Base-by-base conservation (phyloP, 495 filamentous ascomycete species). In the Penicillium psychrofluorescens region DNA sequence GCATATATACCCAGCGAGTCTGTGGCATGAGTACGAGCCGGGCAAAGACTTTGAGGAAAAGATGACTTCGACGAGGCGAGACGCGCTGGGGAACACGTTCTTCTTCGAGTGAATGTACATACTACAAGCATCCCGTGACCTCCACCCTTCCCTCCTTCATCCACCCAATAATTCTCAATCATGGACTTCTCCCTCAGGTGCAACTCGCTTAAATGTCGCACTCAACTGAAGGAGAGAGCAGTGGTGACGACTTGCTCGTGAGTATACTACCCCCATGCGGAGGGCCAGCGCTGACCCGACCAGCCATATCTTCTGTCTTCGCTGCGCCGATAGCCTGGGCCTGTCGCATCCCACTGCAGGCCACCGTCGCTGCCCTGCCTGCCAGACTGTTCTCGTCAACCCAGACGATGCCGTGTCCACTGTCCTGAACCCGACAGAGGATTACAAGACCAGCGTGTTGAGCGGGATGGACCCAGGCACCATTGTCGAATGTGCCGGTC, bases 11-110 rank as follows among this genome's bases (percentile, higher is more conserved):
- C 92, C 92, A 0, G 92, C 91, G 6, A 95, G 86, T 59, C 74
- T 92, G 11, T 98, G 92, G 92, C 88, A 90, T 46, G 86, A 95
- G 46, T 98, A 95, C 64, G 90, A 96, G 47, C 86, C 89, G 1
- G 83, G 83, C 27, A 84, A 83, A 64, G 85, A 96, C 48, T 95
- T 96, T 59, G 74, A 81, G 47, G 80, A 77, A 46, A 85, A 86
- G 60, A 83, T 90, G 41, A 62, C 55, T 22, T 63, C 67, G 11
- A 70, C 61, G 13, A 74, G 85, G 58, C 79, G 87, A 45, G 92
- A 98, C 73, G 72, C 77, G 4, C 82, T 83, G 15, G 91, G 92
- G 10, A 98, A 98, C 66, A 76, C 86, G 4, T 95, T 95, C 61
- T 98, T 98, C 73, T 95, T 95, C 55, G 83, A 76, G 44, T 39